These are phyloP conservation scores for Starmerella kuoi DNA, from an alignment of 805 yeast species.

Conservation along the genomic window DNA sequence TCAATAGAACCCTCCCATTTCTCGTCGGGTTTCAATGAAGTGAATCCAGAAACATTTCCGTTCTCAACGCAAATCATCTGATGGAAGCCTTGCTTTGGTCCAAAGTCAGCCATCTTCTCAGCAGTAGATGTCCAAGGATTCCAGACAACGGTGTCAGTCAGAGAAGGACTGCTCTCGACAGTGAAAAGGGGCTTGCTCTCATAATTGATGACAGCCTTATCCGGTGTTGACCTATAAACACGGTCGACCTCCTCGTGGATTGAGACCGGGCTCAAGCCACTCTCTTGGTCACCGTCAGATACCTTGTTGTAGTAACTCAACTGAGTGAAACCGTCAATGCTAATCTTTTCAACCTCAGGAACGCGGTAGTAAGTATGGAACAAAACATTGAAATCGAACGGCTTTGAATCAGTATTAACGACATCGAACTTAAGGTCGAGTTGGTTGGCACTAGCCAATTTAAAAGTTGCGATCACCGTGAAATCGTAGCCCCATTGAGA, in stretches of 20 bases:
- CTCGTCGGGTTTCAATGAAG: constrained; percentile 53
- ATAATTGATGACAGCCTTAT: constrained; percentile 51
- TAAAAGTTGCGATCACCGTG: constrained; percentile 59
- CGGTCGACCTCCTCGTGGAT: constrained; percentile 61
- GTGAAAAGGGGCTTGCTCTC: constrained; percentile 61
- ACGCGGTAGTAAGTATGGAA: constrained; percentile 82
- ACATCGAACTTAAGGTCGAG: constrained; percentile 55
- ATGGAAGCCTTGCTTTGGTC: constrained; percentile 71
- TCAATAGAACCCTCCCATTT: constrained; percentile 47
- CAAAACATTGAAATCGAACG: constrained; percentile 82
- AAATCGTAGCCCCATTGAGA: constrained; percentile 61
- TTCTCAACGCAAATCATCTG: constrained; percentile 93
- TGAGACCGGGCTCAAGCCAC: constrained; percentile 23
- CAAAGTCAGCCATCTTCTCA: constrained; percentile 75
- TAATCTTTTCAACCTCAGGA: constrained; percentile 62
- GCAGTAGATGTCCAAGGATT: constrained; percentile 89
- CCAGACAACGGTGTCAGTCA: constrained; percentile 79
- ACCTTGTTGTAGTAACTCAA: constrained; percentile 66
- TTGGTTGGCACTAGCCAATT: constrained; percentile 38
- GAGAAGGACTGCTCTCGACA: constrained; percentile 38
- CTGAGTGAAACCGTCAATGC: constrained; percentile 69
- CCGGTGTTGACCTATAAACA: constrained; percentile 51
- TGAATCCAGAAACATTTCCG: constrained; percentile 68
- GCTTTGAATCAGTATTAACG: constrained; percentile 42
- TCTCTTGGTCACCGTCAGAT: constrained; percentile 35